Evolutionary conservation across 1,139 yeast species (phyloP), one percentile per base, ranked within the genome.

Genomic region (Saccharomycopsis hybrid): DNA sequence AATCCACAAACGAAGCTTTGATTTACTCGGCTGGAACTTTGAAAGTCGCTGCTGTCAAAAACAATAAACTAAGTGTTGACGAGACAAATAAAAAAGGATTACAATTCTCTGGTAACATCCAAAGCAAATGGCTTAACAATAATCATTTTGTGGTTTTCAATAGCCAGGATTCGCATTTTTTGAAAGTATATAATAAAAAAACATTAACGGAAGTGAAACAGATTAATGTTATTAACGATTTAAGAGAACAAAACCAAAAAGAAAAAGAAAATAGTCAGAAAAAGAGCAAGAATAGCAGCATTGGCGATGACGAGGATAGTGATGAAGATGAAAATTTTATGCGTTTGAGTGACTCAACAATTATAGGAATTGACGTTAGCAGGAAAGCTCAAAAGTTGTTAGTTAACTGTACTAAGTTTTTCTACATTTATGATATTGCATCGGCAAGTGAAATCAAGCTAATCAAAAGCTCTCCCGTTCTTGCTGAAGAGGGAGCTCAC

Each of bases 311-410:
- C 5, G 50, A 33, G 3, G 49, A 47, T 28, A 41, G 40, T 24
- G 50, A 52, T 32, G 50, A 51, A 4, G 54, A 52, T 29, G 52
- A 48, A n/a, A 38, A 28, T 18, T 52, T 52, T 18, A 37, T 52
- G 35, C 55, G 54, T 5, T 43, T 52, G 39, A 40, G 54, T 33
- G 55, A 52, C 32, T 36, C 49, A 4, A 52, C 55, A 7, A 52
- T 52, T 27, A 32, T 45, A 33, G 37, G 29, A 24, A 9, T 52
- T 29, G 55, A 52, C 38, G 30, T 24, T 28, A n/a, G n/a, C n/a
- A n/a, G n/a, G n/a, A 9, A 37, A 11, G 39, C 11, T 13, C 27
- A 37, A 25, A 37, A 32, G 30, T 35, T 51, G 29, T 41, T 52
- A 18, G 44, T 46, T 5, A 47, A 33, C 30, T 52, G 55, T 36